Evolutionary conservation across 441 rosid genomes (phyloP), one percentile per base, ranked within the genome.

Genomic region (Populus hybrid): DNA sequence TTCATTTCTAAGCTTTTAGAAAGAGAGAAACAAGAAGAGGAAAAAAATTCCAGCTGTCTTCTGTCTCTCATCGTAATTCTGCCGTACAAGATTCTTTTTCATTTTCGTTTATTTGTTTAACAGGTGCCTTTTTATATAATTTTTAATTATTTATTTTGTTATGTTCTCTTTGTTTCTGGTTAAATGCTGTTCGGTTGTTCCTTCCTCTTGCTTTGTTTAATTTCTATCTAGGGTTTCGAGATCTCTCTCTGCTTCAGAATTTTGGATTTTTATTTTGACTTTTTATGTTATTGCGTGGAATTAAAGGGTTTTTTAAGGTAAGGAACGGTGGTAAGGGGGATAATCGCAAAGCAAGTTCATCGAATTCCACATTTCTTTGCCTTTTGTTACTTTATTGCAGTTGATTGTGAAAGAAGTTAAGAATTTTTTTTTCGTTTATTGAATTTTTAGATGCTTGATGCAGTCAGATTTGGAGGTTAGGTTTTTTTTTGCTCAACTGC

Each of bases 371-470:
- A 33, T 81, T 68, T 74, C 38, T 56, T 45, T 45, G 56, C 12
- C 31, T 72, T 50, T 80, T 76, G 14, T 42, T 12, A 53, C 61
- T 21, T 35, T 71, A 14, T 71, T 23, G 40, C 73, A 73, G 76
- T 86, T 77, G 81, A 76, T 79, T 77, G 82, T 59, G 23, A 56
- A 72, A 33, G 72, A 80, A 82, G 81, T 59, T 79, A 80, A 71
- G 80, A 64, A 76, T 87, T 82, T 82, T 21, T 61, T n/a, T 9
- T 7, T 59, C 21, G 9, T 20, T 21, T 21, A 21, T 61, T 9
- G 65, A 61, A 23, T 21, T 71, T 68, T 79, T 72, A 68, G 40
- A 70, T 78, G 68, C 76, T 84, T 78, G 79, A 79, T 77, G 76
- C 31, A 75, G 68, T 70, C 53, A 73, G 59, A 23, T 80, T 63